A percentile compares a stretch with the other conserved stretches of the same genome.
Conservation (phyloP, 2,329 filamentous ascomycete species). For the Thielaviopsis populi region DNA sequence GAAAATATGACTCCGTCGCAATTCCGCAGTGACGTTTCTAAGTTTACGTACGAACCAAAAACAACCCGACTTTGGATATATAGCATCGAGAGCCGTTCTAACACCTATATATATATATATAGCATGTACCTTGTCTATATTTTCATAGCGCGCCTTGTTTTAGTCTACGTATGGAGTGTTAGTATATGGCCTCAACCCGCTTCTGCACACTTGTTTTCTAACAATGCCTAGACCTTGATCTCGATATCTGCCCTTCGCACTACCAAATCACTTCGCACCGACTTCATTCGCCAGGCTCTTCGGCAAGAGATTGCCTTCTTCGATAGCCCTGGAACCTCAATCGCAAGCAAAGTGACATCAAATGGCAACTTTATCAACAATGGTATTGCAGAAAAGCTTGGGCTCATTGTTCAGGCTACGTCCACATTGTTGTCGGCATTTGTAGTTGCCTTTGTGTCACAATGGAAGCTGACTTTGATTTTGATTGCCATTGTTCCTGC, state of each 20-base stretch:
- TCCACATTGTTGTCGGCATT: conserved; percentile 29
- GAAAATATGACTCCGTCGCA: conserved; percentile 28
- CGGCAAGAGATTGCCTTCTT: conserved; percentile 42
- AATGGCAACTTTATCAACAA: conserved; percentile 33
- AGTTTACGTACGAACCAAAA: conserved; percentile 26
- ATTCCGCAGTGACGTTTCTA: conserved; percentile 36
- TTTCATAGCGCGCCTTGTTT: conserved; percentile 37
- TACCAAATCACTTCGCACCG: conserved; percentile 26
- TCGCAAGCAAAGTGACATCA: conserved; percentile 33
- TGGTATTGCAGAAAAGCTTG: conserved; percentile 33
- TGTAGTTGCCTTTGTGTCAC: conserved; percentile 27
- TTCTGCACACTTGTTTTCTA: not conserved
- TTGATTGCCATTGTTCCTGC: conserved; percentile 32
- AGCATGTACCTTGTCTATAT: conserved; percentile 41
- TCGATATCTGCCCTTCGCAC: conserved; percentile 27
- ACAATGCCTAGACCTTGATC: conserved; percentile 23
- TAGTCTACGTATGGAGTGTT: conserved; percentile 42
- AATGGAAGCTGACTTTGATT: conserved; percentile 31
- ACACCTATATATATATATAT: not conserved
- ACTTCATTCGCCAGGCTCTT: conserved; percentile 27
- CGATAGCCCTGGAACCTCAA: conserved; percentile 31
- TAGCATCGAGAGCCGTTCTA: not conserved
- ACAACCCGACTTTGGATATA: not conserved
- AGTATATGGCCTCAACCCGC: conserved; percentile 10
- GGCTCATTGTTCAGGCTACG: conserved; percentile 27